Base-by-base conservation (phyloP, 345 rosid species). In the Odontarrhena argentea region DNA sequence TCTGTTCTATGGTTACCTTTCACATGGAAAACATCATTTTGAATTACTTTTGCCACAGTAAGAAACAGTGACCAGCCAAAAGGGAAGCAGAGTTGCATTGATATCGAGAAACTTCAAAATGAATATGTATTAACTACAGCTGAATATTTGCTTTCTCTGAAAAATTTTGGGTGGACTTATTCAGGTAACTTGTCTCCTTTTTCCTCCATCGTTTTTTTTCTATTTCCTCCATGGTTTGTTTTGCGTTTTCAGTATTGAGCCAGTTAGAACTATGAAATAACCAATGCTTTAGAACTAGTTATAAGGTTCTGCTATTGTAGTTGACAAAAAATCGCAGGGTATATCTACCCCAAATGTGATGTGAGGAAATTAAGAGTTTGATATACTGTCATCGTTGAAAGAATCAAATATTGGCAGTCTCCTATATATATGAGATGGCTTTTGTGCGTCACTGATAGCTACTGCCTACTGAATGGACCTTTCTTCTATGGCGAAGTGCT, bases 81-180 rank as follows among this genome's bases (percentile, higher is more conserved):
- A 68, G 72, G 77, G 45, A 63, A 30, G 53, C 85, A 74, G 62
- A 68, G 61, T 74, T 84, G 72, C 78, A 71, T 91, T 67, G 91
- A 84, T 76, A 77, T 83, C 0, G 86, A 84, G 77, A 79, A 79
- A 72, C 87, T 94, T 67, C 87, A 94, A 74, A 78, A 73, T 52
- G 96, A 94, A 81, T 85, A 79, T 78, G 81, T 94, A 58, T 80
- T 88, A 46, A 87, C 95, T 43, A 84, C 93, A 5, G 97, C 95
- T 40, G 96, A 91, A 78, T 82, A 83, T 77, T 68, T 83, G 74
- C 96, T 94, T 61, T 88, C 84, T 42, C 76, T 86, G 63, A 82
- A 81, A 75, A 85, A 84, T 64, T 70, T 87, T 35, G 78, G 73
- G 69, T 87, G 92, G 91, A 84, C 78, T 35, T 84, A 75, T 77